These are phyloP conservation scores for Sugiyamaella grinbergsii DNA, from an alignment of 1,139 yeast genomes.

Conservation along the genomic window DNA sequence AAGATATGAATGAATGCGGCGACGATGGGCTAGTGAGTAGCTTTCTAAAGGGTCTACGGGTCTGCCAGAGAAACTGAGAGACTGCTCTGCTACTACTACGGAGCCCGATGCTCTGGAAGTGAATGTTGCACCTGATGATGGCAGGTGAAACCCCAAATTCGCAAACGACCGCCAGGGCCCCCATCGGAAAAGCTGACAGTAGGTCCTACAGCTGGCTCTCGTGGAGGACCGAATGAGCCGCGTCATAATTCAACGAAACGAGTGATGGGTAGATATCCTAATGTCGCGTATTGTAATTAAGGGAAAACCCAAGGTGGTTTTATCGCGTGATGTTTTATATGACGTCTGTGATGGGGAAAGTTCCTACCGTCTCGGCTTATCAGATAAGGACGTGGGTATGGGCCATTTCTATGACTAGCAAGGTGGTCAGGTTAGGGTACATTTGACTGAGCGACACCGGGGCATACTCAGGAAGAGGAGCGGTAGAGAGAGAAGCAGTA, in stretches of 20 bases:
- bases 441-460: background rate
- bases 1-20: constrained; percentile 1
- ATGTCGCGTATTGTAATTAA: background rate
- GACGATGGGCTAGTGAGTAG: background rate
- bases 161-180: too few species aligned
- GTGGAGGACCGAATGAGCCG: constrained; percentile 1
- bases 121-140: too few species aligned
- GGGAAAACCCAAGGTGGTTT: background rate
- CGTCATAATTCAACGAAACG: constrained; percentile 7
- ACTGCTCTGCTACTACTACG: too few species aligned
- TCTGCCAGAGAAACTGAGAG: too few species aligned
- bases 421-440: background rate
- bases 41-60: too few species aligned
- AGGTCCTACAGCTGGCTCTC: background rate
- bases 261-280: background rate
- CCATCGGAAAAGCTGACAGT: too few species aligned
- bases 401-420: background rate
- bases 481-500: too few species aligned
- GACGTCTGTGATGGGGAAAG: background rate
- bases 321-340: constrained; percentile 1
- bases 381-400: background rate
- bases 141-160: too few species aligned
- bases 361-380: background rate
- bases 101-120: too few species aligned
- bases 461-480: too few species aligned